Base-by-base conservation (phyloP, 2,329 filamentous ascomycete species). In the Cryphonectria radicalis region DNA sequence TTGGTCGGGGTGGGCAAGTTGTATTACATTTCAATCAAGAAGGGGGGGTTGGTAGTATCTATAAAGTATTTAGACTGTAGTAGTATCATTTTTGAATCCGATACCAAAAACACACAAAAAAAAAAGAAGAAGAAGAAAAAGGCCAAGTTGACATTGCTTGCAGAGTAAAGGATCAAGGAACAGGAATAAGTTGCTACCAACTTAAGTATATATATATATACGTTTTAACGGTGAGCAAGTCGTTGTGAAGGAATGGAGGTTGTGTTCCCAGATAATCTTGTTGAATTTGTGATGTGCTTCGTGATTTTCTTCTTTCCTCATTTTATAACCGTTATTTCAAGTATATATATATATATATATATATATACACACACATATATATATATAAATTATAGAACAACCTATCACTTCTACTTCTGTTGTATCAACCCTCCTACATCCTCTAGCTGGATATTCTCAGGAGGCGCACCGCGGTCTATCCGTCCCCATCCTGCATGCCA, bases 401-500 rank as follows among this genome's bases (percentile, higher is more conserved):
- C 42, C 40, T 6, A 50, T 50, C 22, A 50, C 22, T n/a, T 78
- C 70, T 70, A 50, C 22, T n/a, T 78, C 70, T 70, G 75, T 70
- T 71, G 76, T 14, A 82, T 70, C 53, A 82, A 69, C 17, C 78
- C 79, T 8, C 81, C 80, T 3, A 82, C 79, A 22, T 82, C 81
- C n/a, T 80, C 77, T 40, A 82, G 70, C 13, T 76, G 76, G 65
- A 82, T 80, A 68, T 81, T 79, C 28, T 81, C 80, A 0, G 77
- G 75, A 32, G 76, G 71, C 13, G 74, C 77, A 37, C 79, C 77
- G 10, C 78, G 75, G 70, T 82, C 81, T 69, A 82, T 78, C 42
- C 81, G 76, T 0, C 81, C 81, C 81, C 81, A 83, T 28, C 81
- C 81, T 1, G 76, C 80, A 3, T 80, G 80, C 81, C 81, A 83